Conservation (phyloP, 1,284 basidiomycete genomes). For the Microbotryum intermedium region DNA sequence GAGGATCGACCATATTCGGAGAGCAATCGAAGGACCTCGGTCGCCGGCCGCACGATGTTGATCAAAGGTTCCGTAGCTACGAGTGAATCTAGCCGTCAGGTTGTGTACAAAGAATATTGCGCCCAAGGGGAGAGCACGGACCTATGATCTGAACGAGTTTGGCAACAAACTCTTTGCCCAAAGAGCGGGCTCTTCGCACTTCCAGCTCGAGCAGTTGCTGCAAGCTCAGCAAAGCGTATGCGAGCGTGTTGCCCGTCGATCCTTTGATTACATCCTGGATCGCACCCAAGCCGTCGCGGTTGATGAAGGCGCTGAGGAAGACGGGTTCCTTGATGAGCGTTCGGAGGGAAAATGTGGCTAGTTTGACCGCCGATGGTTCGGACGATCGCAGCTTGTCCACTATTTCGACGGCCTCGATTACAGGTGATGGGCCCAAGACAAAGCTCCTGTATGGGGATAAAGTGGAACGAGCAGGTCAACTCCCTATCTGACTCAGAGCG, state of each 20-base stretch:
- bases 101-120: background rate
- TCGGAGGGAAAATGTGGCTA: conserved; percentile 70
- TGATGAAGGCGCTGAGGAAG: conserved; percentile 77
- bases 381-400: conserved; percentile 58
- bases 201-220: conserved; percentile 71
- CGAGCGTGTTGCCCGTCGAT: conserved; percentile 69
- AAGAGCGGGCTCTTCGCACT: conserved; percentile 66
- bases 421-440: conserved; percentile 70
- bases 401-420: conserved; percentile 70
- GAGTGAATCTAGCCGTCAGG: background rate
- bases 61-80: conserved; percentile 59
- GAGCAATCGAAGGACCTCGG: conserved; percentile 79
- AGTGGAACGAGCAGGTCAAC: conserved; percentile 11
- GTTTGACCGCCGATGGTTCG: conserved; percentile 50
- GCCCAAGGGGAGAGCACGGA: background rate
- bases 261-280: conserved; percentile 64
- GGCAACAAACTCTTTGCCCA: conserved; percentile 60
- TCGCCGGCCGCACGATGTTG: conserved; percentile 93
- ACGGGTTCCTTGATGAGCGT: conserved; percentile 83
- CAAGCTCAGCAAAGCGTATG: conserved; percentile 76
- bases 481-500: background rate
- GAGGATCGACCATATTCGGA: conserved; percentile 43
- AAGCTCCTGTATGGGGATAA: conserved; percentile 7
- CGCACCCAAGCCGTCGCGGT: conserved; percentile 62
- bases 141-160: conserved; percentile 65